These are phyloP conservation scores for Zanthoxylum bungeanum DNA, from an alignment of 345 rosid genomes.

Conservation along the genomic window DNA sequence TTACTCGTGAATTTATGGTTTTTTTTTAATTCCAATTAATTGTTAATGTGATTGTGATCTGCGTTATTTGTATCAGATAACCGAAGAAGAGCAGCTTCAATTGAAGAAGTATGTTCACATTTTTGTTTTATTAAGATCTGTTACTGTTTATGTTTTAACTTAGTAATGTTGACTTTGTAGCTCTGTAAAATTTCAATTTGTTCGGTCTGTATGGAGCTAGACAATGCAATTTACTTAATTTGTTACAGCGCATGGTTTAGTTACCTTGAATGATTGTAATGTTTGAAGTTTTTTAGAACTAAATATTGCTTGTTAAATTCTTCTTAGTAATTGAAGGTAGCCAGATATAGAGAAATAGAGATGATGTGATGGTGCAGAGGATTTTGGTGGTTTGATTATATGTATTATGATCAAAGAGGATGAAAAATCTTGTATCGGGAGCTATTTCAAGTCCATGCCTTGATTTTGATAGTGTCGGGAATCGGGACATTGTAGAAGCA, in stretches of 20 bases:
- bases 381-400: not conserved
- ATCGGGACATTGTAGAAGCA: not conserved
- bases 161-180: too few species aligned
- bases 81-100: slow-evolving; percentile 84
- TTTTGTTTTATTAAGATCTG: not conserved
- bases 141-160: not conserved
- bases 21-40: slow-evolving; percentile 1
- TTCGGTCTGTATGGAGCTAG: not conserved
- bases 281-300: not conserved
- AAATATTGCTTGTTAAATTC: too few species aligned
- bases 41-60: slow-evolving; percentile 11
- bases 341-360: not conserved
- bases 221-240: slow-evolving; percentile 4
- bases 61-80: slow-evolving; percentile 45
- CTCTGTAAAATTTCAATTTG: too few species aligned
- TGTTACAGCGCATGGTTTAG: not conserved
- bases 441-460: too few species aligned
- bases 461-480: not conserved
- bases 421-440: not conserved
- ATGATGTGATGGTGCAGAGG: not conserved
- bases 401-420: not conserved
- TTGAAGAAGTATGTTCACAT: slow-evolving; percentile 54
- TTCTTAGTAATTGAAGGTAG: not conserved
- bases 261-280: not conserved
- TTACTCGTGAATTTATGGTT: not conserved